These are phyloP conservation scores for Phytophthora ohioensis DNA, from an alignment of 352 stramenopile species.

Conservation along the genomic window DNA sequence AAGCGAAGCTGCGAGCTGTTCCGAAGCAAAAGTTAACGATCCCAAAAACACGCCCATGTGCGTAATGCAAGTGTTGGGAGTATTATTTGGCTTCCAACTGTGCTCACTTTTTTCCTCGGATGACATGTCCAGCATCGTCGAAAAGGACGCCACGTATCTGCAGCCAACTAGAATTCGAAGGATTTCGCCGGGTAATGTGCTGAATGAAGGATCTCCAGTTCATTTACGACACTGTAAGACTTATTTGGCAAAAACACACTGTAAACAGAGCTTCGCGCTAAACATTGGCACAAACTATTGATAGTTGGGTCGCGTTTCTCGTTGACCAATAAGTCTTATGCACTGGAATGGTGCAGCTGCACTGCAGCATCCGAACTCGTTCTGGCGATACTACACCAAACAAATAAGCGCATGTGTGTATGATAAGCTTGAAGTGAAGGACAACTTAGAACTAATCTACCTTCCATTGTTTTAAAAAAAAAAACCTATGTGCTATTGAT, in stretches of 20 bases:
- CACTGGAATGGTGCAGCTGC: too few species aligned
- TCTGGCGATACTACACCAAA: too few species aligned
- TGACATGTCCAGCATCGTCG: background rate
- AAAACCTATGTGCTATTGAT: too few species aligned
- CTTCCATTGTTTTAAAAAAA: too few species aligned
- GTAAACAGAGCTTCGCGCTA: background rate
- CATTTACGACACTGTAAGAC: background rate
- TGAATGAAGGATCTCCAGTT: background rate
- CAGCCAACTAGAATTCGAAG: background rate
- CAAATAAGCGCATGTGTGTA: too few species aligned
- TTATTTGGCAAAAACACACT: background rate
- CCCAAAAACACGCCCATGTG: conserved; percentile 88
- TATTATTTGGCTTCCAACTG: background rate
- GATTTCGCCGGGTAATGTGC: background rate
- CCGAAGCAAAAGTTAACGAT: conserved; percentile 92
- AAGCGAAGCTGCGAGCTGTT: conserved; percentile 74
- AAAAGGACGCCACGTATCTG: background rate
- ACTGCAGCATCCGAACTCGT: too few species aligned
- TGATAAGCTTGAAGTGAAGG: too few species aligned
- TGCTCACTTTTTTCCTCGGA: background rate
- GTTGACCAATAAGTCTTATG: too few species aligned
- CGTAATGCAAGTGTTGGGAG: conserved; percentile 10
- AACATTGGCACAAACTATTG: background rate
- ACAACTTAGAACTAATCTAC: too few species aligned
- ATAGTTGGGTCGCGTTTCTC: background rate